These are phyloP conservation scores for Cercospora citrullina DNA, from an alignment of 2,329 filamentous ascomycete genomes.

Conservation along the genomic window DNA sequence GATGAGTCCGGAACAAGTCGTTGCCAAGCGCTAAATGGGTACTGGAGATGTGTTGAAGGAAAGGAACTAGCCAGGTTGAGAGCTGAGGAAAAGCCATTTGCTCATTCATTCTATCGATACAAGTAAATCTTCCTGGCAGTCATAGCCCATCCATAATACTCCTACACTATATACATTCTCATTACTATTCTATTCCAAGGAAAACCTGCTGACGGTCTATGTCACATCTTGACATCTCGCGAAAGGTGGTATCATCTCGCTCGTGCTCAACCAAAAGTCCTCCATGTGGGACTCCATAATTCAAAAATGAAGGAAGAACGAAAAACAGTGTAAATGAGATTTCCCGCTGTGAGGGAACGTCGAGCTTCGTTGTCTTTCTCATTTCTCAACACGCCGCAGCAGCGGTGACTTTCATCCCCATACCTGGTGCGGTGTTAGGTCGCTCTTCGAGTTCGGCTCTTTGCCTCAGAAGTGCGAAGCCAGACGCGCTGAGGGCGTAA, in stretches of 20 bases:
- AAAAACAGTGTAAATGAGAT: no score
- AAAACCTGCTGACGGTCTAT: not conserved
- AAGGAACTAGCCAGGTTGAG: no score
- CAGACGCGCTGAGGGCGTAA: slow-evolving; percentile 18
- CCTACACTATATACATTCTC: not conserved
- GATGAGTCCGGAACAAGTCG: not conserved
- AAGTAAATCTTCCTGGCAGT: not conserved
- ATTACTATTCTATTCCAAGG: not conserved
- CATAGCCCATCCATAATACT: not conserved
- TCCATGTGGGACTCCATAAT: not conserved
- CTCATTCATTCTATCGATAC: not conserved
- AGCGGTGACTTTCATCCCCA: not conserved
- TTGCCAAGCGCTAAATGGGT: not conserved
- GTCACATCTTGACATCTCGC: not conserved
- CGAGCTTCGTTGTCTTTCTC: not conserved
- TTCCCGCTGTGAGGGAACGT: no score
- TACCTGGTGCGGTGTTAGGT: not conserved
- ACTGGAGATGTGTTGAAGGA: no score
- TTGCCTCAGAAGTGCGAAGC: slow-evolving; percentile 16
- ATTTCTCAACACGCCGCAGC: not conserved
- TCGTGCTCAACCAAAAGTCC: not conserved
- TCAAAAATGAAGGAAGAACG: no score
- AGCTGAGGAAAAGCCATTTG: not conserved
- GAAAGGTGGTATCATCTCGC: slow-evolving; percentile 1
- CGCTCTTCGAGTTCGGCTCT: slow-evolving; percentile 7